These are phyloP conservation scores for Aphanocladium album DNA, from an alignment of 2,329 filamentous ascomycete genomes.

Conservation along the genomic window DNA sequence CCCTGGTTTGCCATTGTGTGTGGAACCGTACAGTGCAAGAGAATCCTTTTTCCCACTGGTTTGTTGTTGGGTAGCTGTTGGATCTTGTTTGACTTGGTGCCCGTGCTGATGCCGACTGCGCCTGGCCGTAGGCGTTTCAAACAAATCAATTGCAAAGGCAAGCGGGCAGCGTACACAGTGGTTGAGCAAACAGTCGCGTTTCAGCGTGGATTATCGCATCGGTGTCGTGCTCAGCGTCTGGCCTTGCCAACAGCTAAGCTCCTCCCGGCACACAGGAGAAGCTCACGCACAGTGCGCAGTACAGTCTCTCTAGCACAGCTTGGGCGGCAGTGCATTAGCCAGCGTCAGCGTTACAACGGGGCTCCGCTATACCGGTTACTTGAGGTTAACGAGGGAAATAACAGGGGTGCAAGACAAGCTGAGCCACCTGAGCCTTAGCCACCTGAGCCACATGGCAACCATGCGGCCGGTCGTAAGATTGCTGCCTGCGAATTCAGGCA, in stretches of 20 bases:
- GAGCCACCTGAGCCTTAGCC: too few relatives aligned
- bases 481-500: background rate
- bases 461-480: too few relatives aligned
- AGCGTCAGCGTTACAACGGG: slow-evolving; percentile 1
- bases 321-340: background rate
- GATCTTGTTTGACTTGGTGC: background rate
- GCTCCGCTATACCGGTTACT: slow-evolving; percentile 9
- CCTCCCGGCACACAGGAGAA: background rate
- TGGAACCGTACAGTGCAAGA: slow-evolving; percentile 14
- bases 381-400: slow-evolving; percentile 12
- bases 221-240: background rate
- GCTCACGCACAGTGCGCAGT: slow-evolving; percentile 10
- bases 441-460: background rate
- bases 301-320: background rate
- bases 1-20: slow-evolving; percentile 24
- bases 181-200: background rate
- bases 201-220: background rate
- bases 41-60: background rate
- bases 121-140: background rate
- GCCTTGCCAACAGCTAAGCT: background rate
- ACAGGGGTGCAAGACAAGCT: background rate
- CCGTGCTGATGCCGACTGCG: background rate
- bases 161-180: background rate
- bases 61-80: background rate
- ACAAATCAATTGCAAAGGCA: background rate